A percentile compares a stretch with the other conserved stretches of the same genome.
phyloP scores from a whole-genome alignment of 1,284 basidiomycete species.

The Microbotryum silenes-acaulis region DNA sequence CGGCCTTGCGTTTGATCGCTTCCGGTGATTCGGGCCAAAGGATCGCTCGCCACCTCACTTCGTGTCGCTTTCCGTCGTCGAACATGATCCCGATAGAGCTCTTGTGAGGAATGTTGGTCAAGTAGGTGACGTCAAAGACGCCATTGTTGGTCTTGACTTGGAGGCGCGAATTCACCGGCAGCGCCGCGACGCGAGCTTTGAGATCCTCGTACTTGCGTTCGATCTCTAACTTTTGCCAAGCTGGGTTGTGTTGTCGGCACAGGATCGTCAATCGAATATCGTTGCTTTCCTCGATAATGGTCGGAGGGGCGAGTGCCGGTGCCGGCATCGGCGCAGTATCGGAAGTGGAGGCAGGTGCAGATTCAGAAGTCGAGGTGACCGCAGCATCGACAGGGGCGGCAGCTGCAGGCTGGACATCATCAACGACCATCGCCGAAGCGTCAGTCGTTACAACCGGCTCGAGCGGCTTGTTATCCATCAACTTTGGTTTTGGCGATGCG shows the following conservation, averaged over 20 bases:
- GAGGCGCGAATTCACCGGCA: slow-evolving; percentile 62
- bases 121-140: slow-evolving; percentile 67
- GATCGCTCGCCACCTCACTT: too few relatives aligned
- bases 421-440: neutral
- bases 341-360: neutral
- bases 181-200: slow-evolving; percentile 53
- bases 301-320: neutral
- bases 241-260: slow-evolving; percentile 38
- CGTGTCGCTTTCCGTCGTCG: slow-evolving; percentile 49
- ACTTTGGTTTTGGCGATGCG: slow-evolving; percentile 48
- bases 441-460: slow-evolving; percentile 33
- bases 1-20: too few relatives aligned
- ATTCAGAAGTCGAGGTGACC: too few relatives aligned
- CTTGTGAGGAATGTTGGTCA: slow-evolving; percentile 59
- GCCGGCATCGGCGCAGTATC: neutral
- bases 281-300: slow-evolving; percentile 10
- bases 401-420: neutral
- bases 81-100: slow-evolving; percentile 68
- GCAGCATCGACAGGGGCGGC: neutral
- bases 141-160: slow-evolving; percentile 70
- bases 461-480: slow-evolving; percentile 41
- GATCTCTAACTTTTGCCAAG: slow-evolving; percentile 62
- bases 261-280: slow-evolving; percentile 22
- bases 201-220: slow-evolving; percentile 52
- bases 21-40: too few relatives aligned